Conservation (phyloP, 208 protist species). For the Wallacemonas sp. region DNA sequence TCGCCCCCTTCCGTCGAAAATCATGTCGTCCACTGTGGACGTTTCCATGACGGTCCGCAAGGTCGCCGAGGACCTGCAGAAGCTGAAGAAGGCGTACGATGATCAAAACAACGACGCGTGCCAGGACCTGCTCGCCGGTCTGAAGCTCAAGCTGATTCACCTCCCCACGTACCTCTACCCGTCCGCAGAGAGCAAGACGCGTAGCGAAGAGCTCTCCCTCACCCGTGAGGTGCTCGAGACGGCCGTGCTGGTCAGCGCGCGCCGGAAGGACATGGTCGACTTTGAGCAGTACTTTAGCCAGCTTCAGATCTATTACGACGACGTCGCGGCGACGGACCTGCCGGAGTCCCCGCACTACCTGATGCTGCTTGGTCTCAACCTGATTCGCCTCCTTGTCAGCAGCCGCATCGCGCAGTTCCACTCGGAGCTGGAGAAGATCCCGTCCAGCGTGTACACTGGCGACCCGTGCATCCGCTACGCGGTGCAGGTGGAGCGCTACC, state of each 20-base stretch:
- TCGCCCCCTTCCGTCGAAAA: neutral
- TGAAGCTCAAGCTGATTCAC: slow-evolving; percentile 86
- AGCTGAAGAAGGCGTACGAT: slow-evolving; percentile 79
- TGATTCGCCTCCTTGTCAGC: slow-evolving; percentile 84
- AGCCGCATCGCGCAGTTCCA: slow-evolving; percentile 93
- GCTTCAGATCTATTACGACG: slow-evolving; percentile 90
- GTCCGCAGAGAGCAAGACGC: slow-evolving; percentile 58
- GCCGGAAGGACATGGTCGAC: slow-evolving; percentile 68
- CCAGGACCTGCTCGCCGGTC: slow-evolving; percentile 43
- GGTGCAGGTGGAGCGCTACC: slow-evolving; percentile 86
- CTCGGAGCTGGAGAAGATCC: slow-evolving; percentile 92
- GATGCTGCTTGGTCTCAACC: slow-evolving; percentile 89
- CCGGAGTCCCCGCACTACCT: slow-evolving; percentile 70
- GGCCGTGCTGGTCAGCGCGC: slow-evolving; percentile 77
- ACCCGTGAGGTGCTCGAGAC: slow-evolving; percentile 87
- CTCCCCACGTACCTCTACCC: slow-evolving; percentile 90
- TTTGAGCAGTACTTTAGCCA: slow-evolving; percentile 90
- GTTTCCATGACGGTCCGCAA: slow-evolving; percentile 68
- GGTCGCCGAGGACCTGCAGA: slow-evolving; percentile 68
- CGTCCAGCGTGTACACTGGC: slow-evolving; percentile 62
- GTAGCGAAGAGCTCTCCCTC: slow-evolving; percentile 80
- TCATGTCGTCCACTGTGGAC: slow-evolving; percentile 26
- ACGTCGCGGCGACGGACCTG: slow-evolving; percentile 64
- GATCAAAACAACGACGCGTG: slow-evolving; percentile 55
- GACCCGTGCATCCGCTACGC: slow-evolving; percentile 87